phyloP scores from a whole-genome alignment of 129 eudicot genomes.

The Rutidosis leptorrhynchoides region DNA sequence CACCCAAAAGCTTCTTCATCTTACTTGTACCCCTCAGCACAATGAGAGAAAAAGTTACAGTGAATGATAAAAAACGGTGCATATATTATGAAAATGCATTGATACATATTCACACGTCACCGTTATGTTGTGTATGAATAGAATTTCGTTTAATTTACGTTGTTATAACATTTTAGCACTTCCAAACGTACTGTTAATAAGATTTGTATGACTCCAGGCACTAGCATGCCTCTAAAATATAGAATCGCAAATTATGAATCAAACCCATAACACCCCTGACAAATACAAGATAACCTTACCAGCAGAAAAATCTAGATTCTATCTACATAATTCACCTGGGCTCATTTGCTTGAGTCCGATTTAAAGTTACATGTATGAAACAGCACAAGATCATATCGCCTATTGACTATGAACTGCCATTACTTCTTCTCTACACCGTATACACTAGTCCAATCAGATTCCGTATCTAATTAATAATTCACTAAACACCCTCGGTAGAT shows the following conservation, averaged over 20 bases:
- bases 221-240: no score
- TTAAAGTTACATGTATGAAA: conserved; percentile 27
- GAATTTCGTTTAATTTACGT: no score
- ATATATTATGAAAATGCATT: no score
- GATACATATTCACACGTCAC: no score
- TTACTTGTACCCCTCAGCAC: no score
- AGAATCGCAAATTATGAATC: not conserved
- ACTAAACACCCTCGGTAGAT: conserved; percentile 11
- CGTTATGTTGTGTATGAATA: no score
- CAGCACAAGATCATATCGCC: conserved; percentile 8
- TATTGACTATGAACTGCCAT: conserved; percentile 13
- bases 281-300: not conserved
- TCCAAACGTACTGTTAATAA: no score
- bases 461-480: conserved; percentile 4
- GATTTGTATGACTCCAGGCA: no score
- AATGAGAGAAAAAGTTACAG: no score
- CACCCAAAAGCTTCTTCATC: no score
- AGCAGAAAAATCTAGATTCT: conserved; percentile 21
- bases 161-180: no score
- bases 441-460: conserved; percentile 18
- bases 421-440: conserved; percentile 15
- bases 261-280: not conserved
- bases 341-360: conserved; percentile 5
- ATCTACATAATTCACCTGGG: conserved; percentile 32
- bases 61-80: no score